Percentiles rank a stretch among this genome's conserved stretches.
phyloP scores from a whole-genome alignment of 1,284 basidiomycete species.

The Clitocybe nebularis region DNA sequence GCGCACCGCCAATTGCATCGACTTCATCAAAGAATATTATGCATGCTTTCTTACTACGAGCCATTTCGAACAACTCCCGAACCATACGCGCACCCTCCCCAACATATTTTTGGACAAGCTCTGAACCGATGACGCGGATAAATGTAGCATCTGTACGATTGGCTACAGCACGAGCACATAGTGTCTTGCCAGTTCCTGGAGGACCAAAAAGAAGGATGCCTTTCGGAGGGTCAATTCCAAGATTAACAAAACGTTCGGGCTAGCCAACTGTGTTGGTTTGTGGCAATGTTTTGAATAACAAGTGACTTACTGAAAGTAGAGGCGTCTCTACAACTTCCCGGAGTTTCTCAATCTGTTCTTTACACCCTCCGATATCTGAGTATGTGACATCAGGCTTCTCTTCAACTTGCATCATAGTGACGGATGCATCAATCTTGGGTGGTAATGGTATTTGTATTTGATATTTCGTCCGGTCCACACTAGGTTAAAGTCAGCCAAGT shows the following conservation, averaged over 20 bases:
- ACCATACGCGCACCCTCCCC: constrained; percentile 99
- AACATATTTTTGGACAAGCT: constrained; percentile 99
- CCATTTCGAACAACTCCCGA: constrained; percentile 98
- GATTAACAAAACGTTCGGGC: constrained; percentile 97
- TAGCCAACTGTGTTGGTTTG: constrained; percentile 32
- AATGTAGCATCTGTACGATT: constrained; percentile 99
- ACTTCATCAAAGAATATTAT: constrained; percentile 99
- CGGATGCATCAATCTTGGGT: constrained; percentile 98
- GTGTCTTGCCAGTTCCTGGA: constrained; percentile 97
- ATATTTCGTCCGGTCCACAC: constrained; percentile 93
- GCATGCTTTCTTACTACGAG: constrained; percentile 97
- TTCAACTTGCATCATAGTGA: constrained; percentile 99
- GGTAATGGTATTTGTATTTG: constrained; percentile 99
- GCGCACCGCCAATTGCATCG: constrained; percentile 96
- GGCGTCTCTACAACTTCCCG: constrained; percentile 98
- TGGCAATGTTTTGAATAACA: background rate
- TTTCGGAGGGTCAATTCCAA: constrained; percentile 99
- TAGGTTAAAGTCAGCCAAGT: constrained; percentile 24
- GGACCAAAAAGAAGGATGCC: constrained; percentile 96
- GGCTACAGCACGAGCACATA: constrained; percentile 97
- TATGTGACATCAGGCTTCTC: constrained; percentile 99
- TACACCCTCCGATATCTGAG: constrained; percentile 97
- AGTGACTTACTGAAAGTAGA: constrained; percentile 74
- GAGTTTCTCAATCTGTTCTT: constrained; percentile 99
- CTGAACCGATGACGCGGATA: constrained; percentile 98